Conservation (phyloP, 805 yeast genomes). For the Torulaspora gathmanii region DNA sequence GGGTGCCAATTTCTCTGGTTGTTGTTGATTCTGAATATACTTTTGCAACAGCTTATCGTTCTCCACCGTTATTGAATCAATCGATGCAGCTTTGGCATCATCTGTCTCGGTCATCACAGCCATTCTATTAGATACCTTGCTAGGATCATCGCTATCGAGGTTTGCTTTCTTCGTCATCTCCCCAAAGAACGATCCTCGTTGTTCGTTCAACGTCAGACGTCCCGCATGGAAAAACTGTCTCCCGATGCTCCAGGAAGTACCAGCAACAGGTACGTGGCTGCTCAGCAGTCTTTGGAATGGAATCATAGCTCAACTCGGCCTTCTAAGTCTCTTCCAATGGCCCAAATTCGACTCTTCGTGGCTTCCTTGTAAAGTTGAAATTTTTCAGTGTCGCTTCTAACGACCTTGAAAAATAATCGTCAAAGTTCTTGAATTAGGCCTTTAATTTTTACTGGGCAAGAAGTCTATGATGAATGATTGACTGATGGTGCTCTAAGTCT, state of each 20-base stretch:
- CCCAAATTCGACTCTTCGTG: neutral
- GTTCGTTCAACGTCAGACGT: conserved; percentile 7
- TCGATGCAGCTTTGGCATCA: conserved; percentile 19
- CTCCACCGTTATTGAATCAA: conserved; percentile 30
- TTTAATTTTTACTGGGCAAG: conserved; percentile 1
- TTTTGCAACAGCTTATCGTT: conserved; percentile 43
- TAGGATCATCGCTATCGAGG: conserved; percentile 18
- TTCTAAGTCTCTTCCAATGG: neutral
- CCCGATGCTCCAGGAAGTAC: neutral
- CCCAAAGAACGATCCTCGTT: conserved; percentile 21
- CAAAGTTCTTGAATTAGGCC: neutral
- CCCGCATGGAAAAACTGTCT: conserved; percentile 10
- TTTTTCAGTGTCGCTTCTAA: neutral
- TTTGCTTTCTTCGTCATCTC: conserved; percentile 23
- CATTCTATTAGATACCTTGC: conserved; percentile 24
- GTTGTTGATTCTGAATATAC: conserved; percentile 44
- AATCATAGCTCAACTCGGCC: conserved; percentile 2
- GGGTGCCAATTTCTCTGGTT: conserved; percentile 47
- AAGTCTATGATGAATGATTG: neutral
- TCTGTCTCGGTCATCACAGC: conserved; percentile 20
- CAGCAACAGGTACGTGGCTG: conserved; percentile 3
- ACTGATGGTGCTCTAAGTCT: neutral
- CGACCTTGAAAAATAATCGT: neutral
- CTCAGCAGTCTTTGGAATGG: conserved; percentile 6
- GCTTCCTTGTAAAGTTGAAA: neutral